These are phyloP conservation scores for Populus tomentosa DNA, from an alignment of 441 rosid species.

Conservation along the genomic window DNA sequence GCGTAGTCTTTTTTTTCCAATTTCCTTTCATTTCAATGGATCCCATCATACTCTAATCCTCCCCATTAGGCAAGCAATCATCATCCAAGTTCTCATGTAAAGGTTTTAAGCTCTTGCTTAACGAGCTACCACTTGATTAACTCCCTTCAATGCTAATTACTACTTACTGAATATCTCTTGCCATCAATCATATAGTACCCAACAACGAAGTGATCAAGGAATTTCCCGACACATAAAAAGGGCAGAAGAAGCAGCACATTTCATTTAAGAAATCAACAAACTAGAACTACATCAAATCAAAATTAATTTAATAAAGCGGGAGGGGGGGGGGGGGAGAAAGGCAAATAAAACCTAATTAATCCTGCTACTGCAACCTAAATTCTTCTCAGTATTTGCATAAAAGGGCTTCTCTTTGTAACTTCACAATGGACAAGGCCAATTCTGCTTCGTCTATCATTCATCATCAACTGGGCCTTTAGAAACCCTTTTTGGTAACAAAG, in stretches of 20 bases:
- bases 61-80: background rate
- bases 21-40: background rate
- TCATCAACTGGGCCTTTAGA: constrained; percentile 17
- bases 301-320: too few relatives aligned
- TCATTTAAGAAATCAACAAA: background rate
- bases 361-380: background rate
- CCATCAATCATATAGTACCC: too few relatives aligned
- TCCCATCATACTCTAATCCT: background rate
- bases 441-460: background rate
- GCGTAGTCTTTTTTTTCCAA: constrained; percentile 9
- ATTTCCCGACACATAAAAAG: too few relatives aligned
- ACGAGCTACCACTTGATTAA: background rate
- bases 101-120: background rate
- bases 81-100: background rate
- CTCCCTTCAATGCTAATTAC: background rate
- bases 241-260: too few relatives aligned
- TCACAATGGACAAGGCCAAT: too few relatives aligned
- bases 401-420: too few relatives aligned
- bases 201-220: too few relatives aligned
- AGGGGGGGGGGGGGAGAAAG: too few relatives aligned
- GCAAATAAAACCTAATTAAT: too few relatives aligned
- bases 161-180: too few relatives aligned
- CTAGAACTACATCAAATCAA: background rate
- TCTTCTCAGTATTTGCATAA: too few relatives aligned
- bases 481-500: constrained; percentile 26